phyloP scores from a whole-genome alignment of 495 filamentous ascomycete genomes.

The Neurospora pannonica region DNA sequence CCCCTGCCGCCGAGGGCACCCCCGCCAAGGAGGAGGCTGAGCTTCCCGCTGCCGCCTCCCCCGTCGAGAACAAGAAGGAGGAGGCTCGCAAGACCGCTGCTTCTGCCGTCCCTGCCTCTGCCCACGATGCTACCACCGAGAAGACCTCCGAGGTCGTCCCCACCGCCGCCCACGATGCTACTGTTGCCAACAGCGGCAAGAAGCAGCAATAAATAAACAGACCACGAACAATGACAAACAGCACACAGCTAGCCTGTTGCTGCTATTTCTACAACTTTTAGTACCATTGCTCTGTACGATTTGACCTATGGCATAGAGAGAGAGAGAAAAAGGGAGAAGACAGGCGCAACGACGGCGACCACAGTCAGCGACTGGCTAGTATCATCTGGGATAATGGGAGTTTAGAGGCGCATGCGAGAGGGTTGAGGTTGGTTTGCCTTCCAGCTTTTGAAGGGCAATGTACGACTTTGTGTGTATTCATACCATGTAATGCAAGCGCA shows the following conservation, averaged over 20 bases:
- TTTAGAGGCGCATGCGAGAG: neutral
- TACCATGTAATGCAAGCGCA: conserved; percentile 7
- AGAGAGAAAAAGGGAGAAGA: neutral
- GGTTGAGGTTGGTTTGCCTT: neutral
- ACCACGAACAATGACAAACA: neutral
- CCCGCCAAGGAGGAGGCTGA: conserved; percentile 1
- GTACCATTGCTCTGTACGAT: neutral
- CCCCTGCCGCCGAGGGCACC: conserved; percentile 4
- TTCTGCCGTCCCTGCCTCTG: neutral
- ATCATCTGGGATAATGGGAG: neutral
- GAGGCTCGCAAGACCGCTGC: neutral
- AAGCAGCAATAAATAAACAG: conserved; percentile 6
- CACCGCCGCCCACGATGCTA: conserved; percentile 16
- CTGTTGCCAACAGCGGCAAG: conserved; percentile 17
- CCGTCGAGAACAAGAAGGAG: neutral
- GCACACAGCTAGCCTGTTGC: neutral
- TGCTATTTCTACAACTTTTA: neutral
- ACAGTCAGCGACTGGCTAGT: neutral
- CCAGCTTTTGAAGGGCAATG: neutral
- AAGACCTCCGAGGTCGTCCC: conserved; percentile 3
- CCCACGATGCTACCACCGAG: neutral
- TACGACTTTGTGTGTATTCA: conserved; percentile 12
- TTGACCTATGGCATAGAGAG: neutral
- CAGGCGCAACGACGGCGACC: neutral
- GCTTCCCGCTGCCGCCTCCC: neutral